Base-by-base conservation (phyloP, 305 asterid genomes). In the Plantago coronopus region DNA sequence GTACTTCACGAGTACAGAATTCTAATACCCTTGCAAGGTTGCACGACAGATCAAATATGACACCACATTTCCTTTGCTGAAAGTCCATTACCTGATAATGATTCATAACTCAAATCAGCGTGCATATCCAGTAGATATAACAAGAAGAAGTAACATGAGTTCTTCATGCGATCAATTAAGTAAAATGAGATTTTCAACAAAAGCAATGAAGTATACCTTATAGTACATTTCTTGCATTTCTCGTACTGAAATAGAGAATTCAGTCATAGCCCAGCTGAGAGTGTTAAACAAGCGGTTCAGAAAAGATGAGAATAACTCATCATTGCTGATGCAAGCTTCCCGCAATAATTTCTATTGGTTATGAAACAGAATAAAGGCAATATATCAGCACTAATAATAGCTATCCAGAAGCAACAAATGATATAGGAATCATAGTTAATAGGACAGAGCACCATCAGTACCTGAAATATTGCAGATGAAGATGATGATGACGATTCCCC, bases 221-320 rank as follows among this genome's bases (percentile, higher is more conserved):
- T 38, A 38, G 81, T 81, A 89, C 64, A 74, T 81, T 76, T 91
- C 98, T 81, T 91, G 98, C 96, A 91, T 89, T 78, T 89, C 98
- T 17, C 95, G 87, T 50, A 86, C 61, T 18, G 96, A 89, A 62
- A 91, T 91, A 21, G 98, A 91, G 82, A 89, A 91, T 69, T 91
- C 98, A 22, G 97, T 91, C 89, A 89, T 89, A 34, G 97, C 81
- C 98, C 98, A 91, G 79, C 98, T 89, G 66, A 91, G 81, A 31
- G 95, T 89, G 78, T 91, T 89, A 57, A 88, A 91, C 63, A 91
- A 67, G 64, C 94, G 85, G 65, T 91, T 91, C 73, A 91, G 90
- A 62, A 91, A 91, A 53, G 96, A 79, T 44, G 96, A 91, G 80
- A 89, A 89, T 59, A 86, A 77, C 59, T 80, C 85, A 17, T 73